These are phyloP conservation scores for Meredithiella fracta DNA, from an alignment of 2,329 filamentous ascomycete species.

Conservation along the genomic window DNA sequence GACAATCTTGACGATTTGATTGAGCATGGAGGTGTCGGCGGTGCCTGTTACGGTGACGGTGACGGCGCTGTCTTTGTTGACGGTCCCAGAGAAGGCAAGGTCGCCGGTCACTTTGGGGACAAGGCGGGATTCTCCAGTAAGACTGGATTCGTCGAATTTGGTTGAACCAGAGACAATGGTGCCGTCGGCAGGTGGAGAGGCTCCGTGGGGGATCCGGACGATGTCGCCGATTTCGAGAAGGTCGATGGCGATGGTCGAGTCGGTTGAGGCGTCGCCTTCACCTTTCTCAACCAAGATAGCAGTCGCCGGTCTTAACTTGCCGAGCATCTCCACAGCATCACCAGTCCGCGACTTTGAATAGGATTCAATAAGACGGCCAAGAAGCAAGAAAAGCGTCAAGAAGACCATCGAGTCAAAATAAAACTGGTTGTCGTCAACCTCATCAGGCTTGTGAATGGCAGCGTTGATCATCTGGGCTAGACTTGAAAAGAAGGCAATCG, in stretches of 20 bases:
- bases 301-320: constrained; percentile 59
- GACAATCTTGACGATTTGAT: constrained; percentile 62
- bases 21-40: constrained; percentile 57
- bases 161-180: constrained; percentile 44
- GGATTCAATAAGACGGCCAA: constrained; percentile 60
- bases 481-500: constrained; percentile 73
- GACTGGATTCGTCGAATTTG: constrained; percentile 74
- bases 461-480: constrained; percentile 56
- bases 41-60: constrained; percentile 47
- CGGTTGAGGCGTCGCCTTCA: constrained; percentile 21
- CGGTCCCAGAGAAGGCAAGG: constrained; percentile 53
- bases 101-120: constrained; percentile 49
- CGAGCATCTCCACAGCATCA: constrained; percentile 65
- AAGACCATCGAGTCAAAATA: constrained; percentile 95
- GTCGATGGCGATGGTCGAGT: constrained; percentile 38
- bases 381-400: constrained; percentile 69
- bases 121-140: constrained; percentile 62
- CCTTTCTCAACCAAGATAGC: constrained; percentile 44
- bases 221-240: constrained; percentile 58
- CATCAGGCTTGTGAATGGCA: constrained; percentile 28
- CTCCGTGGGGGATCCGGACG: constrained; percentile 61
- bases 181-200: constrained; percentile 75
- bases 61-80: constrained; percentile 52
- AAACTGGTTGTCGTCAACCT: constrained; percentile 35
- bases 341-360: constrained; percentile 87